Evolutionary conservation across 495 filamentous ascomycete genomes (phyloP).

Genomic region (Neurospora terricola): DNA sequence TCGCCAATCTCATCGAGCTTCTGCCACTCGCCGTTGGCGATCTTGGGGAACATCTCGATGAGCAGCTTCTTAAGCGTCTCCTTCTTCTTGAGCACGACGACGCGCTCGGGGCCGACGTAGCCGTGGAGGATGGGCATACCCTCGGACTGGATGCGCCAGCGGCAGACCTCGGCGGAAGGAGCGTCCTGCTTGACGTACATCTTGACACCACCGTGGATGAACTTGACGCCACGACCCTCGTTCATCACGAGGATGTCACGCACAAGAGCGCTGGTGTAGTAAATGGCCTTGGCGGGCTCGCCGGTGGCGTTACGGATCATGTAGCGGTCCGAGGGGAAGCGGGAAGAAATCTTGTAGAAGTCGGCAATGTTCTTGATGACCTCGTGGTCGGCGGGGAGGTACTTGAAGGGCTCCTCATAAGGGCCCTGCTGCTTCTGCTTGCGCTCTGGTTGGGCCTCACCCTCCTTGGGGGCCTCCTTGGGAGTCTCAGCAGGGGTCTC

Average conservation of each 20-base stretch:
- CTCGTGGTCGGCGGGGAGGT: conserved; percentile 57
- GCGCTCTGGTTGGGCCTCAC: conserved; percentile 7
- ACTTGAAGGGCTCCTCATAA: conserved; percentile 89
- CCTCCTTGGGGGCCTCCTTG: not conserved
- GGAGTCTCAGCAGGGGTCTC: conserved; percentile 9
- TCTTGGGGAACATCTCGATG: conserved; percentile 91
- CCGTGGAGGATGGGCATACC: conserved; percentile 79
- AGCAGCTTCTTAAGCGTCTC: conserved; percentile 70
- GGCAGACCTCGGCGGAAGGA: conserved; percentile 70
- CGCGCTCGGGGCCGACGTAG: conserved; percentile 70
- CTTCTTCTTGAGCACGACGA: conserved; percentile 63
- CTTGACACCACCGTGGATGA: conserved; percentile 92
- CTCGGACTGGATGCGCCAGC: conserved; percentile 92
- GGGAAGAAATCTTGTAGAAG: conserved; percentile 73
- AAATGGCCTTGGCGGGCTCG: conserved; percentile 76
- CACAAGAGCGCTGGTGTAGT: conserved; percentile 83
- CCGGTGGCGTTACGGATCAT: conserved; percentile 90
- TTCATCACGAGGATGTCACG: conserved; percentile 73
- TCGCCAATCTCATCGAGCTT: conserved; percentile 79
- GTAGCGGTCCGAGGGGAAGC: conserved; percentile 83
- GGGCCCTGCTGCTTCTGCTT: conserved; percentile 36
- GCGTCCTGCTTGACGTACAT: conserved; percentile 98
- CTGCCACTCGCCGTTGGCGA: conserved; percentile 56
- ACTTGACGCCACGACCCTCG: conserved; percentile 82
- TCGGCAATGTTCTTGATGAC: conserved; percentile 63